Base-by-base conservation (phyloP, 768 basidiomycete species). In the Hortiboletus flavorubellus region DNA sequence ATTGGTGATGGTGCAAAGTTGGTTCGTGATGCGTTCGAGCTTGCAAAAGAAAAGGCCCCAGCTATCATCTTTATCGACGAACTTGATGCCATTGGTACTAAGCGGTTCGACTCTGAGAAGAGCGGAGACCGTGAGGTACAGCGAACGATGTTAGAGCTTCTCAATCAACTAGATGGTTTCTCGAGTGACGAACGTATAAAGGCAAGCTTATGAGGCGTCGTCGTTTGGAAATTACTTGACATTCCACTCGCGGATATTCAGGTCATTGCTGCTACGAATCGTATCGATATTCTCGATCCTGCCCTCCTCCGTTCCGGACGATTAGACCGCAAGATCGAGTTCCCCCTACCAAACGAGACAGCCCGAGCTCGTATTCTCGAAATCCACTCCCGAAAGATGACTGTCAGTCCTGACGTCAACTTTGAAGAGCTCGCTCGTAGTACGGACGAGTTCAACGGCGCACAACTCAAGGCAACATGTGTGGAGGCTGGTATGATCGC, bases 401-500 rank as follows among this genome's bases (percentile, higher is more conserved):
- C 89, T 18, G 84, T 87, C 23, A 83, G 83, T 31, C 71, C 80
- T 5, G 93, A 93, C 58, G 94, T 99, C 68, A 98, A 98, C 78
- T 99, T 87, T 71, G 94, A 96, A 59, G 97, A 99, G 73, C 77
- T 99, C 49, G 94, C 97, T 11, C 80, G 96, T 65, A 95, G 91
- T 70, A 95, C 97, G 45, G 97, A 98, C 64, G 97, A 99, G 69
- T 98, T 99, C 74, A 98, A 98, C 67, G 96, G 86, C n/a, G 93
- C 93, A 8, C 92, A 94, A 70, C 74, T 97, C 65, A 97, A 98
- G 77, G 97, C 96, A 1, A 95, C 97, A 4, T 98, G 96, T 73
- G 97, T 99, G 1, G 97, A 99, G 75, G 97, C 97, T 39, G 97
- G 97, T 55, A 99, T 99, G 97, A 97, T 98, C 66, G 92, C 96